These are phyloP conservation scores for Epichloe festucae DNA, from an alignment of 2,329 filamentous ascomycete species.

Conservation along the genomic window DNA sequence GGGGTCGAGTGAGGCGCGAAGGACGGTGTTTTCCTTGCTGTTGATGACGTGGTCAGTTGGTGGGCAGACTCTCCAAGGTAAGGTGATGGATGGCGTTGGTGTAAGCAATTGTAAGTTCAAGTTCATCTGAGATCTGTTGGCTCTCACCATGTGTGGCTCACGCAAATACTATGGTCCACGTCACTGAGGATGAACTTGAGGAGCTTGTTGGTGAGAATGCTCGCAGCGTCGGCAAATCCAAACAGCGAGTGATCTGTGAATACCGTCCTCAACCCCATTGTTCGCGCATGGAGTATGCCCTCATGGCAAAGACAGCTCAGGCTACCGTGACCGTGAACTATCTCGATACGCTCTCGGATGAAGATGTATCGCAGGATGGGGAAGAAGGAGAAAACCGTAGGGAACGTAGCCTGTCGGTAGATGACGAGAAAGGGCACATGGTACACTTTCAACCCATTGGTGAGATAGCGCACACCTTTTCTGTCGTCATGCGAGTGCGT, in stretches of 20 bases:
- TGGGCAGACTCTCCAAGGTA: neutral
- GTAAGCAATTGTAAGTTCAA: too few relatives aligned
- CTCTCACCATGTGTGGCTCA: constrained; percentile 86
- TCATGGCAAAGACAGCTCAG: constrained; percentile 90
- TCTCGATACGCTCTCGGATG: constrained; percentile 87
- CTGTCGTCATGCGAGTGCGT: constrained; percentile 89
- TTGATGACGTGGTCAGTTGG: neutral
- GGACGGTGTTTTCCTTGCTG: constrained; percentile 95
- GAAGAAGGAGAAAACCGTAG: constrained; percentile 97
- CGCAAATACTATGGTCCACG: constrained; percentile 95
- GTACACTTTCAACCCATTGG: constrained; percentile 96
- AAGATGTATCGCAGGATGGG: constrained; percentile 95
- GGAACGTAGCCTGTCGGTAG: constrained; percentile 85
- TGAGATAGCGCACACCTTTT: constrained; percentile 86
- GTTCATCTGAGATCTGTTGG: neutral
- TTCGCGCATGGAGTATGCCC: constrained; percentile 84
- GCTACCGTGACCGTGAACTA: constrained; percentile 94
- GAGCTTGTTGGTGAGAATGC: constrained; percentile 92
- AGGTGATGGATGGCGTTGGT: neutral
- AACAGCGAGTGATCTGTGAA: constrained; percentile 97
- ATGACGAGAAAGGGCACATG: constrained; percentile 94
- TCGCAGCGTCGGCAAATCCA: constrained; percentile 90
- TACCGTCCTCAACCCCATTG: constrained; percentile 90
- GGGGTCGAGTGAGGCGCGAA: constrained; percentile 86
- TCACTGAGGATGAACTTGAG: constrained; percentile 94